Evolutionary conservation across 208 protist genomes (phyloP).

Genomic region (Trypanosoma conorhini): DNA sequence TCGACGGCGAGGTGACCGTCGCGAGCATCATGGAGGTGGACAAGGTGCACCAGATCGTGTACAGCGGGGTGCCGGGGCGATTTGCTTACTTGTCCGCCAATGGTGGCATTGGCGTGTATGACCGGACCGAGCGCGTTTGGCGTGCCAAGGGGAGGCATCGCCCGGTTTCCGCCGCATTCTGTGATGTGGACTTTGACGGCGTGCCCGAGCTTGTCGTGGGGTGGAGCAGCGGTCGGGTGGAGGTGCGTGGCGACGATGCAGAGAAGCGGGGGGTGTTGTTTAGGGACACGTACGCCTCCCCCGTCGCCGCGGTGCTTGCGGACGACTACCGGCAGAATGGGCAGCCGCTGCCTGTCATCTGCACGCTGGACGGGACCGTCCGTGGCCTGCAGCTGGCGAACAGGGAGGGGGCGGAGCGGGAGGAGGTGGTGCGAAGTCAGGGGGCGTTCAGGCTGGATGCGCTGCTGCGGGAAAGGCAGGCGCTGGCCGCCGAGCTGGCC

Average conservation of each 20-base stretch:
- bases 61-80: conserved; percentile 31
- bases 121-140: conserved; percentile 78
- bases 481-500: conserved; percentile 75
- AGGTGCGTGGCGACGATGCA: conserved; percentile 74
- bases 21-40: conserved; percentile 84
- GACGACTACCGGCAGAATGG: conserved; percentile 93
- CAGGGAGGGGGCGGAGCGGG: conserved; percentile 54
- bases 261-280: conserved; percentile 70
- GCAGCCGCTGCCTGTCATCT: conserved; percentile 70
- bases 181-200: conserved; percentile 94
- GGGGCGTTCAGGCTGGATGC: conserved; percentile 67
- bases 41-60: conserved; percentile 64
- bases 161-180: conserved; percentile 83
- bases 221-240: conserved; percentile 83
- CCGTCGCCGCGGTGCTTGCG: conserved; percentile 78
- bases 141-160: conserved; percentile 80
- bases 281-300: conserved; percentile 66
- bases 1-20: conserved; percentile 87
- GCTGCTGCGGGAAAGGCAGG: conserved; percentile 64
- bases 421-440: conserved; percentile 53
- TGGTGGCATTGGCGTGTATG: conserved; percentile 94
- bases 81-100: conserved; percentile 94
- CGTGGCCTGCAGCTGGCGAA: conserved; percentile 72
- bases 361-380: conserved; percentile 84
- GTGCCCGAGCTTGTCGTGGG: conserved; percentile 92